These are phyloP conservation scores for Exsudoporus frostii DNA, from an alignment of 768 basidiomycete species.

Conservation along the genomic window DNA sequence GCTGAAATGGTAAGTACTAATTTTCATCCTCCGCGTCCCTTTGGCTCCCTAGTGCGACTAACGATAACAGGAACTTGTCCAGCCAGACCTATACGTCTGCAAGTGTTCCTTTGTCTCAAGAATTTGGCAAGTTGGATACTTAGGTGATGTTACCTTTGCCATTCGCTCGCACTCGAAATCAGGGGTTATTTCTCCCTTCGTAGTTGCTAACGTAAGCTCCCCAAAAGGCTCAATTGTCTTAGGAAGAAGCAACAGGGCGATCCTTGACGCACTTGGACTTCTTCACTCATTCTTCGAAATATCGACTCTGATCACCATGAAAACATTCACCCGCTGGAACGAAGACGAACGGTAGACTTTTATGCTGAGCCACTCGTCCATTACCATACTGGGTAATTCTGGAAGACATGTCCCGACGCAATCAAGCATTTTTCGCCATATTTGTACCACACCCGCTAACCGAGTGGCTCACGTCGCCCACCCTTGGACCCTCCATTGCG, in stretches of 20 bases:
- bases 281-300: not conserved
- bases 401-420: conserved; percentile 17
- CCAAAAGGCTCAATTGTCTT: conserved; percentile 4
- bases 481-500: conserved; percentile 12
- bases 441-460: conserved; percentile 10
- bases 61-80: not conserved
- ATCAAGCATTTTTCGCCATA: conserved; percentile 17
- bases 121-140: too few species aligned
- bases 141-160: too few species aligned
- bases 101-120: not conserved
- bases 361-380: conserved; percentile 10
- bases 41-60: not conserved
- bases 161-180: not conserved
- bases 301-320: not conserved
- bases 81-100: not conserved
- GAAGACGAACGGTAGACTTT: not conserved
- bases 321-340: not conserved
- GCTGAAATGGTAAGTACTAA: not conserved
- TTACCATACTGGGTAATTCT: conserved; percentile 11
- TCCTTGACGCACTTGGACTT: not conserved
- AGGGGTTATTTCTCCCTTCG: conserved; percentile 1
- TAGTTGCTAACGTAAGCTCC: conserved; percentile 4
- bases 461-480: conserved; percentile 24
- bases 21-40: not conserved
- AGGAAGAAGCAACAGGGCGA: not conserved